Conservation (phyloP, 2,329 filamentous ascomycete genomes). For the Coleophoma eucalyptorum region DNA sequence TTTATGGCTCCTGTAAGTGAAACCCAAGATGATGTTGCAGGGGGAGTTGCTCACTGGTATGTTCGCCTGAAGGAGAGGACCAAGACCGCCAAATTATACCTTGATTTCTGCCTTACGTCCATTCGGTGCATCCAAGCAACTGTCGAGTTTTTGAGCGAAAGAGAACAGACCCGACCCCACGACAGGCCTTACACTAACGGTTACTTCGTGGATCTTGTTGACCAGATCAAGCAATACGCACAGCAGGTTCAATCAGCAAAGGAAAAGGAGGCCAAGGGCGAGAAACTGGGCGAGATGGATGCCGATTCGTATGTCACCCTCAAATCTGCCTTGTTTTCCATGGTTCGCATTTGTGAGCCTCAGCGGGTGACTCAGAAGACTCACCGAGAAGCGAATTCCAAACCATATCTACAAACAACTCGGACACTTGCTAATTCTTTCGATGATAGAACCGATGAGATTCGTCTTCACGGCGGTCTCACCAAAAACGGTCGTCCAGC, state of each 20-base stretch:
- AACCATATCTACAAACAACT: not conserved
- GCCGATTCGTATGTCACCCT: constrained; percentile 49
- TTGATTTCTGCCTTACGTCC: constrained; percentile 85
- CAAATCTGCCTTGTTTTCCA: not conserved
- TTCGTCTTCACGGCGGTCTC: constrained; percentile 78
- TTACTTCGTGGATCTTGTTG: constrained; percentile 94
- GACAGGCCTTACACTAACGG: constrained; percentile 93
- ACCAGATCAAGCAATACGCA: constrained; percentile 89
- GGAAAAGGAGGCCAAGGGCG: constrained; percentile 57
- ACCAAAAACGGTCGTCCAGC: constrained; percentile 77
- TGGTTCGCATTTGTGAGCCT: constrained; percentile 1
- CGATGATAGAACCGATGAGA: constrained; percentile 57
- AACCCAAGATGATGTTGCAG: constrained; percentile 49
- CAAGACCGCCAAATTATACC: constrained; percentile 67
- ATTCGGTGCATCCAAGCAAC: constrained; percentile 88
- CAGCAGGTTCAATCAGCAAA: constrained; percentile 75
- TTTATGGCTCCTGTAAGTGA: constrained; percentile 92
- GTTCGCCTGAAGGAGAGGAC: constrained; percentile 69
- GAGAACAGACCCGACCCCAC: constrained; percentile 77
- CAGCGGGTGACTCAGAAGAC: constrained; percentile 1
- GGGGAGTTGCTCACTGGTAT: constrained; percentile 67
- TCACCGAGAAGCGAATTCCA: not conserved
- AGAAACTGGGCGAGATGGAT: constrained; percentile 51
- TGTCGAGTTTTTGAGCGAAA: constrained; percentile 79
- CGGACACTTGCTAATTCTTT: constrained; percentile 18